Base-by-base conservation (phyloP, 495 filamentous ascomycete species). In the Neurospora sp. region DNA sequence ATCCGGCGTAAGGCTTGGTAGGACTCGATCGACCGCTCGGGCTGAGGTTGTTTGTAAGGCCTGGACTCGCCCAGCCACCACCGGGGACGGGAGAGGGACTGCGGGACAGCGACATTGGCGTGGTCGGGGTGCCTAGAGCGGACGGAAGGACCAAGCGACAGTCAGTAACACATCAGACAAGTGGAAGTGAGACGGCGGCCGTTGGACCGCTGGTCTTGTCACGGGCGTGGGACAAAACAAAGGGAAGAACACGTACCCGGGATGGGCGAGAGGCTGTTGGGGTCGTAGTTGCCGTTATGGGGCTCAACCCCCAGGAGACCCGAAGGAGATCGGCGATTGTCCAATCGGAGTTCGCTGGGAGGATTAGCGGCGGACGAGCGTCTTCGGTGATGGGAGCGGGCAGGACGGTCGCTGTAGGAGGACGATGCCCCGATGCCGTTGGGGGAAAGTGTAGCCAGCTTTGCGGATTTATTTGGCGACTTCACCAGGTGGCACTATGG, bases 41-140 rank as follows among this genome's bases (percentile, higher is more conserved):
- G 69, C 81, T 83, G 72, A 89, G 88, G 68, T 87, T 90, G 70
- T 65, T 65, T 31, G 53, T 65, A 65, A 96, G 85, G 40, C 92
- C 93, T 22, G 94, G 94, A 81, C 90, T 95, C 72, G 92, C 89
- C 94, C 94, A 97, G 75, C 93, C 93, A 77, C 91, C 93, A 75
- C 91, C 91, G 74, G 87, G 89, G 71, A 88, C 87, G 73, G 93
- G 93, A 69, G 92, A 95, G 68, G 93, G 93, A 77, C 93, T 95
- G 81, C 92, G 89, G 70, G 93, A 94, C 71, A 94, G 81, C 75
- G 93, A 92, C 94, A 97, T 96, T 74, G 84, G 80, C 74, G 75
- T 74, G 69, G 78, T 83, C 31, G 85, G 84, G 40, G 83, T 87
- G 72, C 83, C 85, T 84, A 71, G 44, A 73, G 40, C 68, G 40